Evolutionary conservation across 257 asterid genomes (phyloP).

Genomic region (Solanum tarapatanum): DNA sequence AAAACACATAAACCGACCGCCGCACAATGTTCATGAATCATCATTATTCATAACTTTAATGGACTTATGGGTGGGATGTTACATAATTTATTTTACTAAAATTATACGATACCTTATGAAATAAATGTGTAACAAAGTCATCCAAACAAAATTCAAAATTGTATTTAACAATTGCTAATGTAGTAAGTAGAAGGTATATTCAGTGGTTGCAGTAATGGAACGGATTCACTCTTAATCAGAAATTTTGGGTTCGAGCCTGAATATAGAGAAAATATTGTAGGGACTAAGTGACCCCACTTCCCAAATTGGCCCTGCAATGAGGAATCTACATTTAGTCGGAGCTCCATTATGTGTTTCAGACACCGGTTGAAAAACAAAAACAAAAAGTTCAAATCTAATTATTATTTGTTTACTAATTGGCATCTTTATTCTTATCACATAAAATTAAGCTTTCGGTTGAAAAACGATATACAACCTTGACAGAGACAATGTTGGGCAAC

Average conservation of each 20-base stretch:
- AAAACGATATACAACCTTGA: neutral
- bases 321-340: too few species aligned
- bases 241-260: accelerated
- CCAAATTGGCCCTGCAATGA: too few species aligned
- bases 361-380: too few species aligned
- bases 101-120: neutral
- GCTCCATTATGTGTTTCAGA: accelerated
- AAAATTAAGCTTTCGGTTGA: neutral
- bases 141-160: neutral
- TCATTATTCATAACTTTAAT: neutral
- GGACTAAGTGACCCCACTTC: neutral
- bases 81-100: neutral
- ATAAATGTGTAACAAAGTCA: neutral
- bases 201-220: accelerated
- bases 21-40: neutral
- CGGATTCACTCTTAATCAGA: neutral
- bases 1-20: neutral
- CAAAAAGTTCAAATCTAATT: too few species aligned
- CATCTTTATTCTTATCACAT: neutral
- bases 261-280: too few species aligned
- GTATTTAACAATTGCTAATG: neutral
- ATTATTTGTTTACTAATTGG: too few species aligned
- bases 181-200: too few species aligned
- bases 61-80: neutral
- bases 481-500: neutral